A percentile compares a stretch with the other conserved stretches of the same genome.
These are phyloP conservation scores for Rhynchospora tenuis DNA, from an alignment of 176 grass and related monocot species.

Conservation along the genomic window DNA sequence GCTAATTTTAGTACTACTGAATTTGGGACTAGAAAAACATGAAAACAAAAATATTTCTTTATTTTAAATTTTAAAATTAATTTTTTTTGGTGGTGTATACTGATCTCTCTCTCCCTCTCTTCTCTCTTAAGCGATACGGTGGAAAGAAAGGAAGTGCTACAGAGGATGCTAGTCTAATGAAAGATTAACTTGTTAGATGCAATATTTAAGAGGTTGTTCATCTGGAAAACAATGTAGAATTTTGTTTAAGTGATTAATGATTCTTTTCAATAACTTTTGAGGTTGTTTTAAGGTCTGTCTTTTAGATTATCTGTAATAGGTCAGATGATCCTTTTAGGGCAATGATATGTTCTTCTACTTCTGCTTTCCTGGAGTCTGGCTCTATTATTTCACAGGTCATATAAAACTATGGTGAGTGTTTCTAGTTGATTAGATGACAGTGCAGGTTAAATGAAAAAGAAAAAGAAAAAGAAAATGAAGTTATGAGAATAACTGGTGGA, in stretches of 20 bases:
- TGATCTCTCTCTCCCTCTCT: not conserved
- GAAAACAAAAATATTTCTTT: not conserved
- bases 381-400: not conserved
- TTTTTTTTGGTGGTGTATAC: not conserved
- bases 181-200: not conserved
- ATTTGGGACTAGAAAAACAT: not conserved
- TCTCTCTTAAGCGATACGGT: slow-evolving; percentile 48
- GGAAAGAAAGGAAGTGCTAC: slow-evolving; percentile 32
- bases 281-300: slow-evolving; percentile 3
- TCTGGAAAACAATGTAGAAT: not conserved
- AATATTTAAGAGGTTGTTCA: not conserved
- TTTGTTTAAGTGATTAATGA: slow-evolving; percentile 5
- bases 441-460: not conserved
- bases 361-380: not conserved
- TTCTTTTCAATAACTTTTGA: slow-evolving; percentile 6
- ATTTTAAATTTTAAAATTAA: not conserved
- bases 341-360: not conserved
- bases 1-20: no score
- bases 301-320: not conserved
- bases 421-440: not conserved
- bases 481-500: not conserved
- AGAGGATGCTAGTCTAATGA: slow-evolving; percentile 30
- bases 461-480: not conserved
- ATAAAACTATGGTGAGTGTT: not conserved
- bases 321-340: not conserved